Base-by-base conservation (phyloP, 1,284 basidiomycete genomes). In the Trametes sp. region DNA sequence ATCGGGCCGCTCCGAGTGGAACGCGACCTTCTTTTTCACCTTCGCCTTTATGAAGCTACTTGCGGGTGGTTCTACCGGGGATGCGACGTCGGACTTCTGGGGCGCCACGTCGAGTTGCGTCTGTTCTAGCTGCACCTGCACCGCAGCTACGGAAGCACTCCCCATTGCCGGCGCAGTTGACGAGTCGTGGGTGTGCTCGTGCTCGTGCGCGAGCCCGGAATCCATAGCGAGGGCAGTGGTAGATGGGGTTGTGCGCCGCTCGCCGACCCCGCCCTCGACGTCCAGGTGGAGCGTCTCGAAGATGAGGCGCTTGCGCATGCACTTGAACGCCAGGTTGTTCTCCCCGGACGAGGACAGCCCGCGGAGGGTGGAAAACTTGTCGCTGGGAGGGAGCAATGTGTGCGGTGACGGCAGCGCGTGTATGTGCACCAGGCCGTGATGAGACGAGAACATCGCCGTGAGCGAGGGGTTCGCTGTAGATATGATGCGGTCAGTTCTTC, bases 271-370 rank as follows among this genome's bases (percentile, higher is more conserved):
- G 11, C 96, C 96, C 74, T 98, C 96, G 4, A 95, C 84, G 72
- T 96, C 97, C 13, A 98, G 82, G 78, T 98, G 95, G 61, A 98
- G 80, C 24, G 95, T 98, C 79, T 98, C 96, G 67, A 98, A 87
- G 24, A 97, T 82, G 53, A 98, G 81, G 41, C 93, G 80, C 74
- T 94, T 95, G 64, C 96, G 83, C 72, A 91, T 96, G 70, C 95
- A 93, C 75, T 92, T 94, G 84, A 98, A 99, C 7, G 93, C 95
- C 19, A 99, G 83, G 71, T 98, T 98, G 77, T 98, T 98, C 76
- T 98, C 95, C 28, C 80, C 81, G 51, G 80, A 84, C 51, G 85
- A 81, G 2, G 82, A 82, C 48, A 94, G 78, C 11, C 93, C 94
- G 19, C 93, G 89, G 48, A 97, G 81, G 4, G 83, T 83, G 21